phyloP scores from a whole-genome alignment of 2,329 filamentous ascomycete genomes.

The Clonostachys rhizophaga region DNA sequence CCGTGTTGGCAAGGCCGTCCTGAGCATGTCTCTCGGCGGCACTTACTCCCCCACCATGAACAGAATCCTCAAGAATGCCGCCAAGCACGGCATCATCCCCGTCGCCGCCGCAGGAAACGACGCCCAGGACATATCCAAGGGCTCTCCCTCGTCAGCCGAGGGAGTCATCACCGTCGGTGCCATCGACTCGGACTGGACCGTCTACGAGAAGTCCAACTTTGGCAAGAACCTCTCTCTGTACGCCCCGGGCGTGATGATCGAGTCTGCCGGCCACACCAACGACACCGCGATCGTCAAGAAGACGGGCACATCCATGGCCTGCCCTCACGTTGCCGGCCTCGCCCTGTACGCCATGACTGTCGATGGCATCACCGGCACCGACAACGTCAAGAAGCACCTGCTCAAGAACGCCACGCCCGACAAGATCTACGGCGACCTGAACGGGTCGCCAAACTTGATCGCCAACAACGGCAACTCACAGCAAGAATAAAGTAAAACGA shows the following conservation, averaged over 20 bases:
- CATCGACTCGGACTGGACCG: constrained; percentile 15
- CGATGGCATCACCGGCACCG: constrained; percentile 17
- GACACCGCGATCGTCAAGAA: constrained; percentile 38
- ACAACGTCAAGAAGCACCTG: not conserved
- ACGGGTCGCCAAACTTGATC: constrained; percentile 38
- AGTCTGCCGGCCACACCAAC: constrained; percentile 42
- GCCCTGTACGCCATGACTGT: constrained; percentile 40
- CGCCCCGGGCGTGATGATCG: constrained; percentile 39
- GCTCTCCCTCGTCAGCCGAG: constrained; percentile 22
- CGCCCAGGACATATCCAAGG: constrained; percentile 14
- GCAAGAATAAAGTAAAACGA: constrained; percentile 11
- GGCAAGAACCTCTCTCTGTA: constrained; percentile 44
- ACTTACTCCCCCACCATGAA: constrained; percentile 38
- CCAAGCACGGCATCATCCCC: constrained; percentile 39
- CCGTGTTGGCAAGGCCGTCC: constrained; percentile 34
- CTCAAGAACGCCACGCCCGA: not conserved
- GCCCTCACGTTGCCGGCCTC: constrained; percentile 56
- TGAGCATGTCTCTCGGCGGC: constrained; percentile 53
- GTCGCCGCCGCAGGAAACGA: constrained; percentile 52
- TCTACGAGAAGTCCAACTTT: constrained; percentile 37
- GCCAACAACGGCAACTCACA: constrained; percentile 39
- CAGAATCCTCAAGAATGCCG: constrained; percentile 38
- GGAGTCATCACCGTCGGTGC: constrained; percentile 25
- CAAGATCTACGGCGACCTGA: constrained; percentile 11
- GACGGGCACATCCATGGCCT: constrained; percentile 61